A percentile compares a stretch with the other conserved stretches of the same genome.
phyloP scores from a whole-genome alignment of 805 yeast species.

The Candida silvatica region DNA sequence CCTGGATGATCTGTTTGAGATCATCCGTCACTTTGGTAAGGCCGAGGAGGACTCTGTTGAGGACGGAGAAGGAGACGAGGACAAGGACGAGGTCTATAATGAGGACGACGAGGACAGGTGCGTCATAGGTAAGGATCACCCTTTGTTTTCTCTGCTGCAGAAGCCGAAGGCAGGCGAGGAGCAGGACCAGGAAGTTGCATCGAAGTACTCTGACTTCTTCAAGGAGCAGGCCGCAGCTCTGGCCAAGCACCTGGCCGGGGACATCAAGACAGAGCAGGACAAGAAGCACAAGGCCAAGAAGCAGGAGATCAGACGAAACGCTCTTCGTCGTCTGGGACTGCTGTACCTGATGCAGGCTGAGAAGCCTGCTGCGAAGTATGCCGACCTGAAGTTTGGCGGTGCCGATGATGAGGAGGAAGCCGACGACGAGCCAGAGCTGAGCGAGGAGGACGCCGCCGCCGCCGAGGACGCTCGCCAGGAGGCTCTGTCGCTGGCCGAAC shows the following conservation, averaged over 20 bases:
- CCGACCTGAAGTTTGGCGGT: slow-evolving; percentile 49
- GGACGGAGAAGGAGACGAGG: slow-evolving; percentile 41
- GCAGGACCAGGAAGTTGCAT: neutral
- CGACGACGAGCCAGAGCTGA: slow-evolving; percentile 4
- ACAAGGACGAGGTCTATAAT: slow-evolving; percentile 22
- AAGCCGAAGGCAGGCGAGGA: neutral
- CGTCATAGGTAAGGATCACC: slow-evolving; percentile 40
- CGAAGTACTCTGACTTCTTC: slow-evolving; percentile 47
- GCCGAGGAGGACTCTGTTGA: slow-evolving; percentile 52
- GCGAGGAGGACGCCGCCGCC: slow-evolving; percentile 22
- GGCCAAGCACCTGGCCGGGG: slow-evolving; percentile 19
- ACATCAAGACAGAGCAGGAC: slow-evolving; percentile 20
- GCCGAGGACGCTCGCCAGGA: slow-evolving; percentile 37
- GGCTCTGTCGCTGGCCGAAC: slow-evolving; percentile 37
- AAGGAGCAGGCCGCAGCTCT: slow-evolving; percentile 28
- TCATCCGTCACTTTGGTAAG: slow-evolving; percentile 57
- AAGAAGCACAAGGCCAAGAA: slow-evolving; percentile 6
- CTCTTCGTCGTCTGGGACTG: slow-evolving; percentile 51
- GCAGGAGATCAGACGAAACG: slow-evolving; percentile 10
- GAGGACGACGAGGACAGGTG: slow-evolving; percentile 9
- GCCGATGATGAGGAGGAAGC: slow-evolving; percentile 25
- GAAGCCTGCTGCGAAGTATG: slow-evolving; percentile 43
- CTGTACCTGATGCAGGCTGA: slow-evolving; percentile 59
- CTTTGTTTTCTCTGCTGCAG: slow-evolving; percentile 32
- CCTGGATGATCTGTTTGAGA: slow-evolving; percentile 61